Conservation (phyloP, 2,329 filamentous ascomycete species). For the Rhynchosporium agropyri region DNA sequence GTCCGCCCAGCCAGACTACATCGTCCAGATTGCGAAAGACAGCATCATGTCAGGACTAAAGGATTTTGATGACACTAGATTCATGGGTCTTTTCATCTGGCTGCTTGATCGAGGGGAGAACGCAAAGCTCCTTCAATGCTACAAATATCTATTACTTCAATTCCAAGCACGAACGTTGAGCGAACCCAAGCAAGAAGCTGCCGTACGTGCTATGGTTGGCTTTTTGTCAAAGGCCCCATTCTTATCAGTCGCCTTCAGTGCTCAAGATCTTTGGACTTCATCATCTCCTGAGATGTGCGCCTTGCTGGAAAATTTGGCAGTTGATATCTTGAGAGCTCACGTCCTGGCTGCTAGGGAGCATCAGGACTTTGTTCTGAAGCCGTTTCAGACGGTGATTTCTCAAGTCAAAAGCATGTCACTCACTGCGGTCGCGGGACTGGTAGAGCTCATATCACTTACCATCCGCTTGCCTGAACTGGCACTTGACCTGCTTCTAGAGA, state of each 20-base stretch:
- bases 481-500: constrained; percentile 17
- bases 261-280: constrained; percentile 7
- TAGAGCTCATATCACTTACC: constrained; percentile 19
- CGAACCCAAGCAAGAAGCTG: background rate
- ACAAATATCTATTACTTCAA: constrained; percentile 17
- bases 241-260: constrained; percentile 15
- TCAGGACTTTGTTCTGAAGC: constrained; percentile 16
- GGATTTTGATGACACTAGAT: background rate
- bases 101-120: constrained; percentile 14
- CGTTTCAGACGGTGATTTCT: constrained; percentile 17
- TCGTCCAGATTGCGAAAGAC: constrained; percentile 15
- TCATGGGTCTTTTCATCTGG: constrained; percentile 9
- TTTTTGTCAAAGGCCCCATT: constrained; percentile 12
- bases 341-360: constrained; percentile 16
- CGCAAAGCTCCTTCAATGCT: constrained; percentile 16
- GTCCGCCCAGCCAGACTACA: constrained; percentile 11
- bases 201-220: constrained; percentile 10
- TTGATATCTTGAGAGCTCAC: constrained; percentile 13
- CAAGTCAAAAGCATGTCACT: constrained; percentile 17
- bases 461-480: constrained; percentile 15
- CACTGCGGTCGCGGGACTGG: constrained; percentile 5
- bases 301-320: constrained; percentile 2
- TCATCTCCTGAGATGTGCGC: constrained; percentile 6
- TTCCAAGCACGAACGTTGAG: background rate
- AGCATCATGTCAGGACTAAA: constrained; percentile 6